Conservation (phyloP, 1,284 basidiomycete species). For the Melampsora americana region DNA sequence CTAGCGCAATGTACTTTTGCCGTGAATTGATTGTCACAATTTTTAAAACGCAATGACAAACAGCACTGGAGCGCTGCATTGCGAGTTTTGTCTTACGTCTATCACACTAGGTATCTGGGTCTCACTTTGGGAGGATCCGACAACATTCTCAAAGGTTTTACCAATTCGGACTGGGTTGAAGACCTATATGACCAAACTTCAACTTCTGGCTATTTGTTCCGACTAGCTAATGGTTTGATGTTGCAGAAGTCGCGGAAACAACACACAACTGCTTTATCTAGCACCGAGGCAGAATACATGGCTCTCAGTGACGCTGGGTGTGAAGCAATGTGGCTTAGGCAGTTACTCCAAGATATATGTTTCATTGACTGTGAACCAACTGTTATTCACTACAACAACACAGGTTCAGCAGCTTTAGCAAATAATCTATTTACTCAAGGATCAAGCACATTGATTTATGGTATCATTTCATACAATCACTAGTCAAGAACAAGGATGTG, state of each 20-base stretch:
- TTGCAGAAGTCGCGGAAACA: background rate
- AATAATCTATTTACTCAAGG: background rate
- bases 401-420: no score
- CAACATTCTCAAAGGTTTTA: background rate
- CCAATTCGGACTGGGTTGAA: conserved; percentile 22
- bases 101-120: no score
- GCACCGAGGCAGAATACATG: no score
- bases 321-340: background rate
- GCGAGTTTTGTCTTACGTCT: background rate
- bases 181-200: background rate
- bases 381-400: background rate
- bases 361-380: background rate
- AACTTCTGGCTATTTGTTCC: conserved; percentile 4
- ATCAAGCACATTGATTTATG: background rate
- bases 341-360: background rate
- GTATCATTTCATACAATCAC: background rate
- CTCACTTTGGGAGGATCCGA: background rate
- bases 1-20: conserved; percentile 15
- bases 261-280: background rate
- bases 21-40: conserved; percentile 2
- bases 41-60: background rate
- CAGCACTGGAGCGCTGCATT: background rate
- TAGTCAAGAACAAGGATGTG: background rate
- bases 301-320: background rate
- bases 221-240: background rate